Evolutionary conservation across 2,329 filamentous ascomycete genomes (phyloP), one percentile per base, ranked within the genome.

Genomic region (Hypomyces rosellus): DNA sequence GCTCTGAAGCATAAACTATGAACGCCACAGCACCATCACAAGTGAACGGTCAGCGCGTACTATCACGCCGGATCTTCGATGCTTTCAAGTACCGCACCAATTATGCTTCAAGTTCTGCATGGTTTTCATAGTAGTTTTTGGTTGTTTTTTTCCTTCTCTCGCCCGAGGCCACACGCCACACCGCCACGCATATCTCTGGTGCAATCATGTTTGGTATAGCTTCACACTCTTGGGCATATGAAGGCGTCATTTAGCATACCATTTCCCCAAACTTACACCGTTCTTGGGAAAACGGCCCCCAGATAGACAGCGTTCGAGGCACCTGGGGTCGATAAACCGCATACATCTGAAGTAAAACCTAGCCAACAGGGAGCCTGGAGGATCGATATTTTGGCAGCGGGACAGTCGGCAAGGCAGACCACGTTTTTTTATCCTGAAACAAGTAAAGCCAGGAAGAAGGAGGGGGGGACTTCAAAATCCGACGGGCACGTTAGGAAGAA

Each of bases 351-450:
- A 42, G 40, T 42, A n/a, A 42, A 42, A 42, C 40, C n/a, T 42
- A 14, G 9, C 40, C 40, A 42, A 14, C 20, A n/a, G 20, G n/a
- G 16, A 18, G n/a, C 6, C 40, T 9, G 14, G 25, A 30, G 6
- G 9, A 30, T 16, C 13, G 12, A 38, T n/a, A 3, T 16, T 34
- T 30, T 36, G 25, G 36, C 15, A 40, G 48, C 18, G 50, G 48
- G 41, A 46, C 14, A 44, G 40, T 34, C 34, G 18, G 20, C 25
- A 30, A 30, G 25, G 20, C 12, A 36, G 41, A 13, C 50, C 50
- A 52, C 50, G 50, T 52, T 52, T 49, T 34, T 18, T 30, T 25
- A 30, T 25, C 36, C 41, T 52, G 46, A 52, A 43, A 52, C 42
- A 42, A 45, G 36, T 30, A 30, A 30, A 30, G 25, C 25, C 25